A percentile compares a stretch with the other conserved stretches of the same genome.
Evolutionary conservation across 306 rosid species (phyloP).

Genomic region (Trifolium dubium): DNA sequence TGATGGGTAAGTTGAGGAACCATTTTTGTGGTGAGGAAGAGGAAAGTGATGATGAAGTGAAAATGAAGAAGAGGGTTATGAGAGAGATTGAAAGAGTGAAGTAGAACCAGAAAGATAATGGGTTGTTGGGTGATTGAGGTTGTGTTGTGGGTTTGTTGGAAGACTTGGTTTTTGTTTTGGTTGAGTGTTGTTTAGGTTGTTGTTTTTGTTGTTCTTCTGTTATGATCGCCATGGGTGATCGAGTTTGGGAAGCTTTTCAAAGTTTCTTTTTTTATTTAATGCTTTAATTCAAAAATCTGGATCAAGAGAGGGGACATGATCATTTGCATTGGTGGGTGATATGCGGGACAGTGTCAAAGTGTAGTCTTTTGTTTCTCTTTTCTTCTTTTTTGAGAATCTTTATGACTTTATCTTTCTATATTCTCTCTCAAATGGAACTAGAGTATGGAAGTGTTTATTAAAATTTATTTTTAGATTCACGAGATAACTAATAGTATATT

Average conservation of each 20-base stretch:
- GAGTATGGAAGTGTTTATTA: no score
- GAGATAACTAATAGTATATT: no score
- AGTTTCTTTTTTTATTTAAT: not conserved
- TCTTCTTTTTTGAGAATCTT: no score
- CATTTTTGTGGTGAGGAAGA: constrained; percentile 61
- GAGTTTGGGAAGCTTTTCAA: not conserved
- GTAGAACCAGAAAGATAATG: constrained; percentile 84
- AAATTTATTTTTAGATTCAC: no score
- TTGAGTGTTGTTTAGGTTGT: constrained; percentile 31
- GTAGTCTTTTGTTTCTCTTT: no score
- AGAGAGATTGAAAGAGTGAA: constrained; percentile 68
- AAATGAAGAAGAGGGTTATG: constrained; percentile 54
- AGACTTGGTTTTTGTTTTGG: constrained; percentile 34
- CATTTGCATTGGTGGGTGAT: not conserved
- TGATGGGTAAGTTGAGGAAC: constrained; percentile 71
- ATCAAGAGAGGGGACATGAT: not conserved
- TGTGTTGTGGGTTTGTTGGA: constrained; percentile 41
- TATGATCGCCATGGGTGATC: constrained; percentile 75
- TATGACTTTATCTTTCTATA: no score
- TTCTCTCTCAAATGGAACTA: no score
- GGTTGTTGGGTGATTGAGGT: constrained; percentile 45
- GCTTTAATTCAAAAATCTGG: not conserved
- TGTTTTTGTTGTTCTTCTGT: constrained; percentile 61
- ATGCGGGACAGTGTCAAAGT: no score
- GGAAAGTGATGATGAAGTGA: constrained; percentile 53